phyloP scores from a whole-genome alignment of 2,329 filamentous ascomycete species.

The Sclerotinia nivalis region DNA sequence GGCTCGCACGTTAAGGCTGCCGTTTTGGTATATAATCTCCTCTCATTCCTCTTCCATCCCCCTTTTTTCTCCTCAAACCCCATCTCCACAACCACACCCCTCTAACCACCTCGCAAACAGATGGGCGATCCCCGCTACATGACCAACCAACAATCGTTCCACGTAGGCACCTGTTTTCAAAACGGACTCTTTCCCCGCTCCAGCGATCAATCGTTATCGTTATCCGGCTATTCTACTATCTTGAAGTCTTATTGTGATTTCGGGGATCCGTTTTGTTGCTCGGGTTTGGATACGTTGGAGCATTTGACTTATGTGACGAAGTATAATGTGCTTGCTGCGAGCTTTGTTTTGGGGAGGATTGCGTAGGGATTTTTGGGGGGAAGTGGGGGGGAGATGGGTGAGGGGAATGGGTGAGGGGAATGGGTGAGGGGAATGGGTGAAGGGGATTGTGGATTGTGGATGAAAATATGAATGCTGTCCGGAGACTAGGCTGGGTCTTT shows the following conservation, averaged over 20 bases:
- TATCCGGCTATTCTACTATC: background rate
- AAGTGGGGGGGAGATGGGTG: background rate
- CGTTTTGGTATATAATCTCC: background rate
- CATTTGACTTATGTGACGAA: background rate
- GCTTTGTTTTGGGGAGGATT: conserved; percentile 11
- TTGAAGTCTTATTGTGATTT: conserved; percentile 10
- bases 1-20: background rate
- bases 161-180: conserved; percentile 18
- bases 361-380: background rate
- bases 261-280: conserved; percentile 11
- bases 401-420: too few species aligned
- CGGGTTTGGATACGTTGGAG: background rate
- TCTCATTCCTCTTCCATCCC: background rate
- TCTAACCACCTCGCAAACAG: background rate
- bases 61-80: rapidly evolving
- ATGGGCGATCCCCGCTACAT: conserved; percentile 13
- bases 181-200: conserved; percentile 11
- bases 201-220: background rate
- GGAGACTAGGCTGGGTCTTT: background rate
- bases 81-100: too few species aligned
- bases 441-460: background rate
- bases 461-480: background rate
- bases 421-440: too few species aligned
- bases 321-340: background rate
- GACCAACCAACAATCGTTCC: background rate